Evolutionary conservation across 257 asterid species (phyloP).

Genomic region (Solanum peruvianum): DNA sequence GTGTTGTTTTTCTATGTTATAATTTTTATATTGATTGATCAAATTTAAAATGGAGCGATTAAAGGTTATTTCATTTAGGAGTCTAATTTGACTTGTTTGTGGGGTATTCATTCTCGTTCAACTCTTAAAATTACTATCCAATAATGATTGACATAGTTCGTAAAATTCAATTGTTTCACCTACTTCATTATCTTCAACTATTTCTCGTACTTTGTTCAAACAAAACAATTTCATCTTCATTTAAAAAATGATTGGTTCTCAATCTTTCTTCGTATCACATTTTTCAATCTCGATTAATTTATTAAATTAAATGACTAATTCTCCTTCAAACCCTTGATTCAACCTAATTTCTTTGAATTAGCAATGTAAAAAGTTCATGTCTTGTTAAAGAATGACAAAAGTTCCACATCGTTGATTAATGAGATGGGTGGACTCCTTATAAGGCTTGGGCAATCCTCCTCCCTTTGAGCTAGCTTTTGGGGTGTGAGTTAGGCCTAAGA

Average conservation of each 20-base stretch:
- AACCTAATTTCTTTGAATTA: background rate
- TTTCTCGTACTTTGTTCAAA: background rate
- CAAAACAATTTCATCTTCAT: background rate
- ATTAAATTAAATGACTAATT: background rate
- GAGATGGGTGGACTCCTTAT: too few relatives aligned
- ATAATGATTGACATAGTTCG: background rate
- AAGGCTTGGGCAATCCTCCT: too few relatives aligned
- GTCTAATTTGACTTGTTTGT: background rate
- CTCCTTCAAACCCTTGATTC: background rate
- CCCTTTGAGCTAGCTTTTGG: too few relatives aligned
- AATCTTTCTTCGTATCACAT: background rate
- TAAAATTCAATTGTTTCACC: background rate
- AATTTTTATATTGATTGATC: background rate
- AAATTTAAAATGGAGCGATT: background rate
- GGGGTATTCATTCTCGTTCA: background rate
- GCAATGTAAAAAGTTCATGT: background rate
- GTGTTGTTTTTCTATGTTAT: background rate
- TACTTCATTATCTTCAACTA: background rate
- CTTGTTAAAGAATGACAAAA: too few relatives aligned
- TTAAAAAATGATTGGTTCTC: background rate
- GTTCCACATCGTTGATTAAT: too few relatives aligned
- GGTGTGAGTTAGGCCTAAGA: too few relatives aligned
- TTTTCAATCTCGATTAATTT: background rate
- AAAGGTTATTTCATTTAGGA: background rate
- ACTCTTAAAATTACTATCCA: background rate